These are phyloP conservation scores for Ciborinia camelliae DNA, from an alignment of 2,329 filamentous ascomycete species.

Conservation along the genomic window DNA sequence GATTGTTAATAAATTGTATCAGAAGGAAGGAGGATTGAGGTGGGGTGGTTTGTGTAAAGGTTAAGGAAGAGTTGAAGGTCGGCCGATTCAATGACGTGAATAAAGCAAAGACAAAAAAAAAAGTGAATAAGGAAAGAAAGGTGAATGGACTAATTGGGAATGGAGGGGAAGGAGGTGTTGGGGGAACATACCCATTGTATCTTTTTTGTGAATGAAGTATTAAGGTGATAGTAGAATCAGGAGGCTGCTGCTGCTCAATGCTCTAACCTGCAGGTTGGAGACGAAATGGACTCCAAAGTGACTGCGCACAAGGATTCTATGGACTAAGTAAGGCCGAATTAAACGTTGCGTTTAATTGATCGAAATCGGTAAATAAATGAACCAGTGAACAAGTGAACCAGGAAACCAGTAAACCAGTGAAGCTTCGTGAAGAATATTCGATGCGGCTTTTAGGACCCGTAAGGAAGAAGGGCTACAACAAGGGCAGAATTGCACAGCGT, in stretches of 20 bases:
- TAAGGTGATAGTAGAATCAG: slow-evolving; percentile 20
- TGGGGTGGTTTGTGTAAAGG: slow-evolving; percentile 17
- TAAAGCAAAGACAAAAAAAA: slow-evolving; percentile 6
- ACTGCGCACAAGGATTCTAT: slow-evolving; percentile 21
- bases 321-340: slow-evolving; percentile 19
- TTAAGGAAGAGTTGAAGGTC: slow-evolving; percentile 12
- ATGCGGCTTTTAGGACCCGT: slow-evolving; percentile 19
- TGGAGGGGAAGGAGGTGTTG: slow-evolving; percentile 13
- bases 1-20: slow-evolving; percentile 14
- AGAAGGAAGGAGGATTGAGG: slow-evolving; percentile 14
- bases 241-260: slow-evolving; percentile 22
- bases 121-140: slow-evolving; percentile 19
- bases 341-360: slow-evolving; percentile 20
- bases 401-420: slow-evolving; percentile 18
- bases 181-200: slow-evolving; percentile 22
- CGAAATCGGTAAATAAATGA: slow-evolving; percentile 16
- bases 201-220: slow-evolving; percentile 18
- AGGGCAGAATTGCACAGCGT: slow-evolving; percentile 20
- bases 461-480: slow-evolving; percentile 16
- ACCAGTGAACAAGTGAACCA: too few relatives aligned
- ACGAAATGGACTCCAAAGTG: slow-evolving; percentile 21
- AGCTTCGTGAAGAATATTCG: slow-evolving; percentile 9
- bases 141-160: slow-evolving; percentile 19
- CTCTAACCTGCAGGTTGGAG: slow-evolving; percentile 20
- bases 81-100: slow-evolving; percentile 11